Conservation (phyloP, 164 flowering plant genomes). For the Annona cherimola region DNA sequence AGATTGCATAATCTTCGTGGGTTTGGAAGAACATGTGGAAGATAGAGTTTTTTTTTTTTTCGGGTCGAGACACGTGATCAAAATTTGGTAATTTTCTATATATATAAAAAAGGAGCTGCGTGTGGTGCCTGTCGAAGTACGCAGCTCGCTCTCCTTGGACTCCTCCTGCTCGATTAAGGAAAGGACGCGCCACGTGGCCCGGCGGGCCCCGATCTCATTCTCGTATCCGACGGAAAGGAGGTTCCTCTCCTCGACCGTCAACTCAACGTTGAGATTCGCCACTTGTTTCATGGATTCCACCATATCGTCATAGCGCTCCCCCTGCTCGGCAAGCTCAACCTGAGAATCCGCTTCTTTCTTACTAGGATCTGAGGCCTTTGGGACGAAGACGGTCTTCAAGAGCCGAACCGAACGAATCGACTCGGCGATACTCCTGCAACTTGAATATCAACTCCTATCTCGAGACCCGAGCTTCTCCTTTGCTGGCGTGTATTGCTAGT, state of each 20-base stretch:
- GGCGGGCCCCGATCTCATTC: slow-evolving; percentile 56
- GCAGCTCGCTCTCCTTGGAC: slow-evolving; percentile 49
- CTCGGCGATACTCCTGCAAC: too few relatives aligned
- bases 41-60: neutral
- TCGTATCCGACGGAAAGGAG: slow-evolving; percentile 60
- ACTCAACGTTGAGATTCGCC: slow-evolving; percentile 45
- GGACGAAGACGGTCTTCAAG: too few relatives aligned
- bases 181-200: slow-evolving; percentile 62
- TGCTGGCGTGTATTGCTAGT: too few relatives aligned
- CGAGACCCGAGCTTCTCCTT: too few relatives aligned
- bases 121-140: too few relatives aligned
- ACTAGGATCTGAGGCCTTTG: too few relatives aligned
- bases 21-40: neutral
- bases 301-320: slow-evolving; percentile 39
- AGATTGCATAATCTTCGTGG: neutral
- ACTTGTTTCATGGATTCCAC: slow-evolving; percentile 59
- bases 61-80: neutral
- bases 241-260: slow-evolving; percentile 62
- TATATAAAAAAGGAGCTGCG: neutral
- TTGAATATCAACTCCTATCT: too few relatives aligned
- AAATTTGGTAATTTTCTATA: neutral
- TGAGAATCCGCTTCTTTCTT: too few relatives aligned
- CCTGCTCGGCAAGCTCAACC: slow-evolving; percentile 28
- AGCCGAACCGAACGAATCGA: too few relatives aligned
- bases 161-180: slow-evolving; percentile 68